Evolutionary conservation across 1,284 basidiomycete species (phyloP), one percentile per base, ranked within the genome.

Genomic region (Taiwanofungus camphoratus): DNA sequence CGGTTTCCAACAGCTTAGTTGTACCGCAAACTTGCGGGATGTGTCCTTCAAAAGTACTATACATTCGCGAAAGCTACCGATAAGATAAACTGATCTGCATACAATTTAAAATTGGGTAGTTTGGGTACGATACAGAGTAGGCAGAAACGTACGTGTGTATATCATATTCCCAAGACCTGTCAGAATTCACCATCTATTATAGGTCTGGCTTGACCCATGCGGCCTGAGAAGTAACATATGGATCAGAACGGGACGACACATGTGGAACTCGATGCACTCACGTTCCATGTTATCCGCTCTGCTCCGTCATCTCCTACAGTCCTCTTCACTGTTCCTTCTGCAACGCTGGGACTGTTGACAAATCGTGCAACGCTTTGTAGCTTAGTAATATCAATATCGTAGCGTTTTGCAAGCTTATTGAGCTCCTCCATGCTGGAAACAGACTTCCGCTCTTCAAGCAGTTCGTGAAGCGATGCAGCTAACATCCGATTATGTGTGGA

Each of bases 261-360:
- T 23, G 5, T 29, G 20, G 5, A 20, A 13, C 27, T 5, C 11
- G 4, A n/a, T n/a, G n/a, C 16, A 60, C 75, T 48, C 51, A 82
- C 85, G 67, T 67, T 71, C 68, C 79, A 77, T 37, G 75, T 75
- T 13, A 75, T 53, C 23, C 60, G 69, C 57, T 86, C 82, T 44
- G 79, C 71, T 0, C 83, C 86, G 19, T 79, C 70, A 48, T 80
- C 66, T 19, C 69, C 71, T 20, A 74, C 68, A 15, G 64, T 67
- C 50, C 71, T 69, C 34, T 68, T 65, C 13, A 69, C 68, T 24
- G 73, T 71, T 2, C 66, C 66, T 32, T 71, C 71, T 29, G 76
- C 70, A 5, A 87, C 68, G 57, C 79, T 87, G 3, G 86, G 85
- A 43, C 77, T 85, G 59, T 76, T 91, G 52, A 92, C 75, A 61